Conservation (phyloP, 106 monocot genomes). For the Phalaenopsis aphrodite region DNA sequence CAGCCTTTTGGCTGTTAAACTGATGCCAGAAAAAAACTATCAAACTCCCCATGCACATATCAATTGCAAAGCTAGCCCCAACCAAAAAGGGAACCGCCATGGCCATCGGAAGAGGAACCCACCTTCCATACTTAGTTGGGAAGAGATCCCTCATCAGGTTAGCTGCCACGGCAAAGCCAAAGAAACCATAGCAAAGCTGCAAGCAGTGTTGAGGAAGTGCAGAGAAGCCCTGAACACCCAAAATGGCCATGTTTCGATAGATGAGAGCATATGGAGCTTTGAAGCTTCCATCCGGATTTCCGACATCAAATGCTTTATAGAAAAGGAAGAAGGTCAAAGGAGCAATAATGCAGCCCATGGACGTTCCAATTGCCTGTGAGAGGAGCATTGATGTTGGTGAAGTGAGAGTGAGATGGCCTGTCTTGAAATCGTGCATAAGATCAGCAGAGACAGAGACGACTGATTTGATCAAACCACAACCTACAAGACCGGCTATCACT, state of each 20-base stretch:
- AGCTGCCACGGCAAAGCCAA: slow-evolving; percentile 59
- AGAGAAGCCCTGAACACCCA: slow-evolving; percentile 85
- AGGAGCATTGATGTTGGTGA: slow-evolving; percentile 85
- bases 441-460: slow-evolving; percentile 85
- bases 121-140: slow-evolving; percentile 46
- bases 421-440: slow-evolving; percentile 91
- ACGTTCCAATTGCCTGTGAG: slow-evolving; percentile 69
- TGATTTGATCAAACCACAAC: slow-evolving; percentile 79
- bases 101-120: slow-evolving; percentile 90
- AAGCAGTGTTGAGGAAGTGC: slow-evolving; percentile 71
- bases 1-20: slow-evolving; percentile 34
- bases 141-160: slow-evolving; percentile 59
- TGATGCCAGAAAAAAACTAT: slow-evolving; percentile 63
- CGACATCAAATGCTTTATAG: slow-evolving; percentile 86
- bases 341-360: slow-evolving; percentile 70
- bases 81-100: slow-evolving; percentile 94
- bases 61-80: slow-evolving; percentile 79
- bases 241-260: slow-evolving; percentile 90
- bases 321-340: slow-evolving; percentile 82
- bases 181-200: slow-evolving; percentile 90
- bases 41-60: slow-evolving; percentile 82
- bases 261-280: slow-evolving; percentile 93
- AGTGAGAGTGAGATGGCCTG: slow-evolving; percentile 74
- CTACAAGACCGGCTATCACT: slow-evolving; percentile 70
- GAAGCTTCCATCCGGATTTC: slow-evolving; percentile 73